Base-by-base conservation (phyloP, 2,329 filamentous ascomycete species). In the Rosellinia necatrix region DNA sequence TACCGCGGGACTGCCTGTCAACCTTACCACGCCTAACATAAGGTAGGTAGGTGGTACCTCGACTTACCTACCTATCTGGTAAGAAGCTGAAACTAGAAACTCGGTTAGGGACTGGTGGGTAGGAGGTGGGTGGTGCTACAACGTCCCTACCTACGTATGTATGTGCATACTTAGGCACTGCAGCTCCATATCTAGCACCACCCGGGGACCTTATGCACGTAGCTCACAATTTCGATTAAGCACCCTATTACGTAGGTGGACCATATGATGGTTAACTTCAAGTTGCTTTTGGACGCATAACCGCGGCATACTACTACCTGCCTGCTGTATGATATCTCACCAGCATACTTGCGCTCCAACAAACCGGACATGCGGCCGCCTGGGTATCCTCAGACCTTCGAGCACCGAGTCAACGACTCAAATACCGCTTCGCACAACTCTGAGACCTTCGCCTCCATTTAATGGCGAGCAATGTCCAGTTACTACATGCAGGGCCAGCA, bases 111-210 rank as follows among this genome's bases (percentile, higher is more conserved):
- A n/a, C n/a, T n/a, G n/a, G n/a, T n/a, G n/a, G n/a, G 17, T 38
- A 13, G n/a, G 17, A 17, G 15, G 35, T 22, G 17, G 22, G 10
- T 22, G 6, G 27, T 30, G 27, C 6, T 41, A 22, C 19, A 8
- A 21, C 7, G 4, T 5, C 35, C 4, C 15, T 13, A 32, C n/a
- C 32, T 35, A 17, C 30, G n/a, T 34, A 34, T 4, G 6, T 34
- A 34, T 34, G n/a, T 34, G 10, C 12, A 34, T n/a, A n/a, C n/a
- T n/a, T n/a, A n/a, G n/a, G 37, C 22, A 27, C 24, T 17, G 35
- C 22, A 42, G 17, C 37, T 49, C 38, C 44, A 44, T 38, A 15
- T 37, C 21, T n/a, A 44, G 40, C 38, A 38, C 44, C 10, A 49
- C 13, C 25, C 44, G 19, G 32, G 13, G 24, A 29, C 17, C 9